Conservation (phyloP, 1,284 basidiomycete genomes). For the Cutaneotrichosporon sp. region DNA sequence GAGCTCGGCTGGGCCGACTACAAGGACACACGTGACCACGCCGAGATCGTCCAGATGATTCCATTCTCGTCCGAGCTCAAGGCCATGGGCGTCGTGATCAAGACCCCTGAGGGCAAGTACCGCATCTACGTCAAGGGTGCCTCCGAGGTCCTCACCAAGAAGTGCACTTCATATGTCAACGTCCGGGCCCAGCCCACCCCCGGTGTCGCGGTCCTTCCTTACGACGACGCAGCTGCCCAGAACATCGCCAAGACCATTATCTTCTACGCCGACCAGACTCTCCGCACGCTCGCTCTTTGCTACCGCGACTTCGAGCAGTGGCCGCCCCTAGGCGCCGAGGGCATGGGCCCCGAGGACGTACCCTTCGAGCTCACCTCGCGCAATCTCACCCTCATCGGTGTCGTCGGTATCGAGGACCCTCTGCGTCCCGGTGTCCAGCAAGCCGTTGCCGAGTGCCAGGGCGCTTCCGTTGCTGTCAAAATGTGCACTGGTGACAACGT, state of each 20-base stretch:
- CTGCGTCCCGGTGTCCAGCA: conserved; percentile 84
- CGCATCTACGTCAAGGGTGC: conserved; percentile 90
- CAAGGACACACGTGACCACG: conserved; percentile 65
- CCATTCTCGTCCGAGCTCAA: conserved; percentile 95
- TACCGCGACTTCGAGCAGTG: conserved; percentile 84
- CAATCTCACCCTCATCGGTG: conserved; percentile 79
- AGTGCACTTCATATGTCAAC: conserved; percentile 68
- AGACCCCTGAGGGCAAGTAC: conserved; percentile 60
- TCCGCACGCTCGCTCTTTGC: conserved; percentile 88
- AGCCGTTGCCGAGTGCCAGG: conserved; percentile 80
- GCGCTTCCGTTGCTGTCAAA: conserved; percentile 92
- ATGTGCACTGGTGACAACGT: conserved; percentile 99
- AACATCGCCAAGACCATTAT: conserved; percentile 68
- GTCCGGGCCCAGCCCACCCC: conserved; percentile 52
- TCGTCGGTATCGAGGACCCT: conserved; percentile 94
- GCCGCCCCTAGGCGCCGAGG: conserved; percentile 68
- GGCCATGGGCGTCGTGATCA: conserved; percentile 90
- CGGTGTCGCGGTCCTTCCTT: conserved; percentile 31
- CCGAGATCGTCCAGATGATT: conserved; percentile 77
- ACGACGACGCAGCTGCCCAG: conserved; percentile 38
- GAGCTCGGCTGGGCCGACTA: conserved; percentile 80
- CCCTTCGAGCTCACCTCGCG: conserved; percentile 68
- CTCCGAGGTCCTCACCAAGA: conserved; percentile 81
- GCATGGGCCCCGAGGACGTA: conserved; percentile 60
- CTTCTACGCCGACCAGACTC: conserved; percentile 93